Conservation (phyloP, 345 rosid species). For the Durio zibethinus region DNA sequence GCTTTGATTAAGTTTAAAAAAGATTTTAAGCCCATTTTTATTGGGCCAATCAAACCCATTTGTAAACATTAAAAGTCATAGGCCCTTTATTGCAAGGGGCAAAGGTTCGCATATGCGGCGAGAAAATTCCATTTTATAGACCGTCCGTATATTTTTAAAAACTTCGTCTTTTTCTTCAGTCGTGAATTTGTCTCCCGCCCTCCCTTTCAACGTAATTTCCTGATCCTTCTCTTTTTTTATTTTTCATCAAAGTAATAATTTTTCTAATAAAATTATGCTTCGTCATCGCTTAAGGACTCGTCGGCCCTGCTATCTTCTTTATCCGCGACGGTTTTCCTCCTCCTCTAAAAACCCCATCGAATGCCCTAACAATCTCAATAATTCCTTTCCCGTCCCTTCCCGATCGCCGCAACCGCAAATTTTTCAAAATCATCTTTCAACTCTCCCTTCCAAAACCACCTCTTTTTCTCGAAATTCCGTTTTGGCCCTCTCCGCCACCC, state of each 20-base stretch:
- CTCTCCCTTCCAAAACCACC: slow-evolving; percentile 23
- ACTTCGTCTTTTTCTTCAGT: neutral
- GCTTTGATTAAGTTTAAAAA: neutral
- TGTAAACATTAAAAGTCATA: neutral
- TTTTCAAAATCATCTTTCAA: slow-evolving; percentile 15
- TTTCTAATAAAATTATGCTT: slow-evolving; percentile 35
- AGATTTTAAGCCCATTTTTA: neutral
- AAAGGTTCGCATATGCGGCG: neutral
- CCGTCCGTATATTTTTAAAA: neutral
- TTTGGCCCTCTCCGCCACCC: slow-evolving; percentile 57
- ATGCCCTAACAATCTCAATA: slow-evolving; percentile 29
- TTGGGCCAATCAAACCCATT: neutral
- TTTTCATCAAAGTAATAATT: too few species aligned
- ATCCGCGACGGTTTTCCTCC: slow-evolving; percentile 37
- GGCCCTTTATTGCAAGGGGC: neutral
- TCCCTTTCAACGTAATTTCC: slow-evolving; percentile 5
- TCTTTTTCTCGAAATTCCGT: slow-evolving; percentile 39
- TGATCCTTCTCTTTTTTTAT: too few species aligned
- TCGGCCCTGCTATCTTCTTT: slow-evolving; percentile 33
- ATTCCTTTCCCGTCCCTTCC: slow-evolving; percentile 26
- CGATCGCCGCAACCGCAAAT: slow-evolving; percentile 13
- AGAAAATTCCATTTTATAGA: slow-evolving; percentile 3
- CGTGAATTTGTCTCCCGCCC: slow-evolving; percentile 15
- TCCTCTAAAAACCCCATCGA: slow-evolving; percentile 27
- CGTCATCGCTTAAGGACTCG: slow-evolving; percentile 45